Conservation (phyloP, 1,284 basidiomycete genomes). For the Papiliotrema fonsecae region DNA sequence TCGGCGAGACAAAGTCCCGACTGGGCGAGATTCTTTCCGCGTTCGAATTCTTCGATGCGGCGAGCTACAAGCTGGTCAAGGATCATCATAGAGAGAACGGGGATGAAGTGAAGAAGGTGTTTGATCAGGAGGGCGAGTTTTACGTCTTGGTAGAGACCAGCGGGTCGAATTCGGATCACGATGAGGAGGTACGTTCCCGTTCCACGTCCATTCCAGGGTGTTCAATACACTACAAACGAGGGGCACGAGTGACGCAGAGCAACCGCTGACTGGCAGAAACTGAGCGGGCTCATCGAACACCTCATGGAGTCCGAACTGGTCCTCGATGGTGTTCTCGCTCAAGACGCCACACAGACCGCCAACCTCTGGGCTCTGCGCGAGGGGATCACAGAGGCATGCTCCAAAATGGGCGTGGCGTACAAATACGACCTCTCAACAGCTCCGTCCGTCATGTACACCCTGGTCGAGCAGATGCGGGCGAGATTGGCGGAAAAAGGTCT, state of each 20-base stretch:
- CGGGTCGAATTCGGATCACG: conserved; percentile 88
- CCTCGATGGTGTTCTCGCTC: conserved; percentile 86
- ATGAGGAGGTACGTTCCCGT: conserved; percentile 69
- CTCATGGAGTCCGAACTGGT: conserved; percentile 77
- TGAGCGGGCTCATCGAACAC: conserved; percentile 71
- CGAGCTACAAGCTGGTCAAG: conserved; percentile 74
- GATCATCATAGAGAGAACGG: conserved; percentile 44
- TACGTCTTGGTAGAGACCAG: conserved; percentile 93
- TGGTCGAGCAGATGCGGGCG: conserved; percentile 76
- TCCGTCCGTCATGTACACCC: conserved; percentile 77
- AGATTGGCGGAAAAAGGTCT: conserved; percentile 70
- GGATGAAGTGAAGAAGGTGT: conserved; percentile 42
- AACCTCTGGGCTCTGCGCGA: conserved; percentile 94
- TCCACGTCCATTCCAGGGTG: not conserved
- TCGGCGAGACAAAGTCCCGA: conserved; percentile 58
- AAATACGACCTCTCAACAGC: conserved; percentile 98
- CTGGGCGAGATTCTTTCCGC: conserved; percentile 95
- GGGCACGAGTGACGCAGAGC: no score
- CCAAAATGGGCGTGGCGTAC: conserved; percentile 92
- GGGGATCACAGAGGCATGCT: conserved; percentile 84
- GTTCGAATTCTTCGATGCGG: conserved; percentile 89
- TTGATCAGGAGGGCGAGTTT: conserved; percentile 69
- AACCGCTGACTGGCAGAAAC: conserved; percentile 62
- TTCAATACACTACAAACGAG: not conserved
- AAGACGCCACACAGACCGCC: conserved; percentile 83